These are phyloP conservation scores for Candida andamanensis DNA, from an alignment of 805 yeast species.

Conservation along the genomic window DNA sequence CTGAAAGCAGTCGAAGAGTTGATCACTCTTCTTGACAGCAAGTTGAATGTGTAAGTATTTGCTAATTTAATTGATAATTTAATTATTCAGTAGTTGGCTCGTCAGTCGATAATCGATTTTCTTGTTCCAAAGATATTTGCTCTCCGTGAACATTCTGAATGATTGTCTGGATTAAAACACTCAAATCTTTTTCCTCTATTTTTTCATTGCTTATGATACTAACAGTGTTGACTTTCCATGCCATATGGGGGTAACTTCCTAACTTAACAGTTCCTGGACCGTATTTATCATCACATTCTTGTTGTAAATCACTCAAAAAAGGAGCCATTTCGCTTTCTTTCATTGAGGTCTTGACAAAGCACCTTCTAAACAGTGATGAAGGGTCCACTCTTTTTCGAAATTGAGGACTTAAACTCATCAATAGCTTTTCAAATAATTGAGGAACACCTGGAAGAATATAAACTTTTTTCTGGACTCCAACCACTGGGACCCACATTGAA, in stretches of 20 bases:
- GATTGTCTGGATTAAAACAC: constrained; percentile 43
- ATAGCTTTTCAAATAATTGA: constrained; percentile 54
- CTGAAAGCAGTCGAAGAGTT: constrained; percentile 71
- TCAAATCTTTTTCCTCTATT: constrained; percentile 24
- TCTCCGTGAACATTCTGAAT: constrained; percentile 39
- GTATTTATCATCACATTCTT: constrained; percentile 22
- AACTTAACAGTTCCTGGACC: constrained; percentile 48
- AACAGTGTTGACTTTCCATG: constrained; percentile 59
- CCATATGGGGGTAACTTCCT: constrained; percentile 82
- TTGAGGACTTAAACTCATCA: constrained; percentile 39
- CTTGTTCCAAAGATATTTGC: constrained; percentile 55
- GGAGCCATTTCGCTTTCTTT: constrained; percentile 71
- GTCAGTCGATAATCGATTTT: constrained; percentile 38
- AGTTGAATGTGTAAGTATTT: constrained; percentile 30
- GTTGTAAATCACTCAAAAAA: constrained; percentile 49
- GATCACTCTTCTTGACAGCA: constrained; percentile 53
- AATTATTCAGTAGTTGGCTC: constrained; percentile 8
- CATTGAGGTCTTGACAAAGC: constrained; percentile 55
- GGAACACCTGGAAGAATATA: constrained; percentile 85
- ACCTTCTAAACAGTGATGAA: constrained; percentile 29
- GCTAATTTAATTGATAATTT: constrained; percentile 1
- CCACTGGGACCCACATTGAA: constrained; percentile 80
- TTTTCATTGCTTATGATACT: constrained; percentile 63
- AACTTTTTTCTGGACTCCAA: constrained; percentile 57
- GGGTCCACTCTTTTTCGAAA: constrained; percentile 22